Percentiles rank a stretch among this genome's conserved stretches.
phyloP scores from a whole-genome alignment of 768 basidiomycete genomes.

The Terana coerulea region DNA sequence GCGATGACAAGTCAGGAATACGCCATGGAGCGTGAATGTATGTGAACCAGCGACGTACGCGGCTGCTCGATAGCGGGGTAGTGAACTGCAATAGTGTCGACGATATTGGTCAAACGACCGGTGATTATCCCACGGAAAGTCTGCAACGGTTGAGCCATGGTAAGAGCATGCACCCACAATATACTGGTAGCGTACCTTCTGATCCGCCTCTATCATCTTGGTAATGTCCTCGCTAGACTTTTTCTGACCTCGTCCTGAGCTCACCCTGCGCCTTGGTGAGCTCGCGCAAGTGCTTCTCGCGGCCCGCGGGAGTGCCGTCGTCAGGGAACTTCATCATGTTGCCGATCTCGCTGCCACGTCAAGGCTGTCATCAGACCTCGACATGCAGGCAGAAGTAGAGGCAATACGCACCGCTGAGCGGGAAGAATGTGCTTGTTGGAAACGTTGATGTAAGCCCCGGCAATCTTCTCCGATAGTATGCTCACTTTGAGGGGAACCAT shows the following conservation, averaged over 20 bases:
- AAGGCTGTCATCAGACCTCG: neutral
- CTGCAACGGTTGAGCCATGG: neutral
- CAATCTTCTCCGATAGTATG: neutral
- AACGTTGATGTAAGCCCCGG: neutral
- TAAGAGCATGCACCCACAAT: neutral
- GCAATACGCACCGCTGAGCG: neutral
- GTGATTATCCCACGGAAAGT: neutral
- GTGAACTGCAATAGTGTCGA: neutral
- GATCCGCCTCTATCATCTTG: neutral
- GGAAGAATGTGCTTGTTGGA: neutral
- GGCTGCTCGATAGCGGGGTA: neutral
- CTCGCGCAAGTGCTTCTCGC: neutral
- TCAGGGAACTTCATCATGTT: neutral
- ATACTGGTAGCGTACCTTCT: neutral
- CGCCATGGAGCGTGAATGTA: neutral
- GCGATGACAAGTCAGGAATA: neutral
- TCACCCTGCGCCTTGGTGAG: neutral
- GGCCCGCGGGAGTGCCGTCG: neutral
- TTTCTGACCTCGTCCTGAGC: neutral
- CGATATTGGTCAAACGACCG: neutral
- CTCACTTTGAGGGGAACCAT: neutral
- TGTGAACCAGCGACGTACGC: neutral
- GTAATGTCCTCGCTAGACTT: neutral
- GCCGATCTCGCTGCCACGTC: neutral
- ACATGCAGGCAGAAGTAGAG: neutral